Base-by-base conservation (phyloP, 176 grass and related monocot species). In the Oryza meyeriana region DNA sequence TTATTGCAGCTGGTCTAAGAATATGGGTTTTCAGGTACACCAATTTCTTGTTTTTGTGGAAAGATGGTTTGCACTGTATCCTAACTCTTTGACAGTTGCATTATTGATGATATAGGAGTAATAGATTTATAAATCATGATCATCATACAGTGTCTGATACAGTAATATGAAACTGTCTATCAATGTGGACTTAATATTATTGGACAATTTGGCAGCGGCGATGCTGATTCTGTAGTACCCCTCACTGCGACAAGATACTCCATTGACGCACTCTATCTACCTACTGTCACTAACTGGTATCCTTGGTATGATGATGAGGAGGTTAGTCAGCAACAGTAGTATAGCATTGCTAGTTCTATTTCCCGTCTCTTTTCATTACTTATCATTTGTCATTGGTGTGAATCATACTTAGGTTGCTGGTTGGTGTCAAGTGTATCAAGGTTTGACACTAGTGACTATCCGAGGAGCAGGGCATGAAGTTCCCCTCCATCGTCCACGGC, bases 21-120 rank as follows among this genome's bases (percentile, higher is more conserved):
- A 91, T 93, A 72, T 97, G 91, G 94, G 91, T 97, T 34, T 97
- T 97, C 88, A 97, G 94, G 94, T 97, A 89, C 30, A 4, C 14
- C 9, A 30, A 34, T 27, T 77, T 84, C 74, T 17, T 81, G 10
- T 77, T 57, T 57, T 57, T 22, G 20, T 22, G 20, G 31, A 2
- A 63, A 27, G 20, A 42, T 81, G 55, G 3, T 76, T 55, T 81
- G 0, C 1, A 1, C 40, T 61, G 65, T 4, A 65, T 65, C 13
- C 10, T 79, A 59, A 42, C 45, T 74, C 25, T 30, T 36, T 61
- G 25, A 34, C 0, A 59, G 1, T 74, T 29, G 5, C n/a, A 32
- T 39, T n/a, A 24, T 74, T 29, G 28, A 26, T 74, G 28, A 79
- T 73, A 12, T 44, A 58, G n/a, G n/a, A n/a, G n/a, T n/a, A n/a